Base-by-base conservation (phyloP, 805 yeast species). In the Hanseniaspora lindneri region DNA sequence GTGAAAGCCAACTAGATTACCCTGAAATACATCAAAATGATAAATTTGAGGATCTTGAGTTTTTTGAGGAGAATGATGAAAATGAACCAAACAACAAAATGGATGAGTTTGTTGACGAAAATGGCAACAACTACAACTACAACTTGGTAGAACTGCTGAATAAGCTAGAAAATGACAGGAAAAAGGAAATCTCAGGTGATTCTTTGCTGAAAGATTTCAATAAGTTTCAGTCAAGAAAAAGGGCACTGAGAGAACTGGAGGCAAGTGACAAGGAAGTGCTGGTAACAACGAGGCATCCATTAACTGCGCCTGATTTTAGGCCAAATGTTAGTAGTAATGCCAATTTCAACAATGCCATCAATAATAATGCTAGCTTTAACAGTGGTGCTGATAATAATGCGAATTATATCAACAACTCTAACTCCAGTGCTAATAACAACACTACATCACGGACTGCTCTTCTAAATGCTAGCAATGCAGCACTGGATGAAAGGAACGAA, bases 101-200 rank as follows among this genome's bases (percentile, higher is more conserved):
- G 20, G 17, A 39, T 17, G 49, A 46, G 27, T 46, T 46, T 39
- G 32, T 46, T 9, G 49, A 46, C 23, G 37, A 39, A 13, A 34
- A 46, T 30, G 49, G 49, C 4, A 32, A 39, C 25, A 46, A 39
- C 16, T 39, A 46, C 17, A 46, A 32, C 3, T 46, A 39, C 14
- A 40, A 46, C 20, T 19, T 28, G 3, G 49, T 29, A 29, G 49
- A 44, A 16, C 11, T 34, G 9, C 11, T 44, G 25, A 27, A 28
- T 17, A 39, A n/a, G n/a, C 11, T 46, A 13, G 43, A 46, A 19
- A 13, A 24, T 10, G 43, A 39, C 8, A 46, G 35, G 24, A 13
- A 39, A 8, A 32, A 46, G 23, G 28, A 4, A 11, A 11, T 4
- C 4, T 7, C n/a, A 8, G 29, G 33, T 3, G 43, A 25, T 8